Evolutionary conservation across 2,329 filamentous ascomycete species (phyloP).

Genomic region (Penicillium polonicum): DNA sequence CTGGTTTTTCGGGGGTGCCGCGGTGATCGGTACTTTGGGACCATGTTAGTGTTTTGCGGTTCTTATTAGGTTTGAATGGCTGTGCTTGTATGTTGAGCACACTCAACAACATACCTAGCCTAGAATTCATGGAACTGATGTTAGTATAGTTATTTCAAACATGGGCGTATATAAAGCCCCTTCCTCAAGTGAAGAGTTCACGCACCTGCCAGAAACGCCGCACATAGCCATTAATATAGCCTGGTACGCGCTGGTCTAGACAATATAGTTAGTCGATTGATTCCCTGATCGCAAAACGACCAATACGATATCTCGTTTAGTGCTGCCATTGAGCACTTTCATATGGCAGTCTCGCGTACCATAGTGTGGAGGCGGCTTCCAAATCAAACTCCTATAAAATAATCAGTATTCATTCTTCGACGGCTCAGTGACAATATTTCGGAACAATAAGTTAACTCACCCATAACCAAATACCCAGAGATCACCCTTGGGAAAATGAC

Average conservation of each 20-base stretch:
- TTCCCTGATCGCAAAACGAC: neutral
- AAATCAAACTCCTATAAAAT: slow-evolving; percentile 78
- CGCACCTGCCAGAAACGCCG: slow-evolving; percentile 96
- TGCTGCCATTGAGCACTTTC: neutral
- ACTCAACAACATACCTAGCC: slow-evolving; percentile 31
- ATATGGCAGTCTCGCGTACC: slow-evolving; percentile 55
- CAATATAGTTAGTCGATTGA: neutral
- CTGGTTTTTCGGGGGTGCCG: slow-evolving; percentile 82
- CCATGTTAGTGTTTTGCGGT: neutral
- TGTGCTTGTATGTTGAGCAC: neutral
- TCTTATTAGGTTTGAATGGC: neutral
- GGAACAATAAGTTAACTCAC: slow-evolving; percentile 53
- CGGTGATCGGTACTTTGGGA: slow-evolving; percentile 80
- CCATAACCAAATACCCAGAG: slow-evolving; percentile 98
- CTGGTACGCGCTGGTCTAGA: slow-evolving; percentile 77
- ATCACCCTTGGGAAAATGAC: slow-evolving; percentile 55
- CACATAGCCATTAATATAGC: slow-evolving; percentile 91
- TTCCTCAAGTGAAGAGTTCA: neutral
- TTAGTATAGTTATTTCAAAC: neutral
- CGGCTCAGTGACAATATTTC: neutral
- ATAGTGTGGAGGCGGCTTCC: slow-evolving; percentile 95
- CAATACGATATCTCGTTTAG: neutral
- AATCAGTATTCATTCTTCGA: slow-evolving; percentile 1
- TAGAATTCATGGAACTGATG: slow-evolving; percentile 7
- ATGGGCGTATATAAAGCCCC: neutral